Evolutionary conservation across 192 early-diverging fungal species (phyloP).

Genomic region (Coemansia sp.): DNA sequence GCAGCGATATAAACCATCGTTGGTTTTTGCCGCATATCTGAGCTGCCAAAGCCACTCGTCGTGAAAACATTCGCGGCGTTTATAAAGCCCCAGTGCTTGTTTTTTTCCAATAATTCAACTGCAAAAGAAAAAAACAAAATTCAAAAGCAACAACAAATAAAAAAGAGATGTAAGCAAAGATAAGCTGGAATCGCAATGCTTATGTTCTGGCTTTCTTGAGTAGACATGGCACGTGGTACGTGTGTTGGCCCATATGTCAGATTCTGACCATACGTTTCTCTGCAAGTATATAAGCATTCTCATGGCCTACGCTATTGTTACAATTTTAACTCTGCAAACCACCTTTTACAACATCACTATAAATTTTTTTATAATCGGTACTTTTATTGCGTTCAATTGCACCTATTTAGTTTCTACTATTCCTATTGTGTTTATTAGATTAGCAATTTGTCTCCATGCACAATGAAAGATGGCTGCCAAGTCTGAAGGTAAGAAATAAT

Average conservation of each 20-base stretch:
- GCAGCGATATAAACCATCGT: constrained; percentile 24
- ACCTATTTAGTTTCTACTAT: background rate
- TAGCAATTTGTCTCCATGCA: too few relatives aligned
- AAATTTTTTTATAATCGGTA: background rate
- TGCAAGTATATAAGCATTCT: too few relatives aligned
- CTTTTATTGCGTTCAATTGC: background rate
- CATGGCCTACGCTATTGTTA: too few relatives aligned
- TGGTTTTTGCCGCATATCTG: background rate
- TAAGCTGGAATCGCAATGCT: too few relatives aligned
- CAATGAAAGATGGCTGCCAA: constrained; percentile 17
- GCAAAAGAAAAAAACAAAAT: background rate
- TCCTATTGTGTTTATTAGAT: background rate
- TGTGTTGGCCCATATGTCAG: too few relatives aligned
- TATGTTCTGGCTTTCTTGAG: too few relatives aligned
- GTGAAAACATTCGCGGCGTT: background rate
- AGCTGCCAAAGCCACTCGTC: background rate
- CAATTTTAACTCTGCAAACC: too few relatives aligned
- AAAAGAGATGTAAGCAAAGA: too few relatives aligned
- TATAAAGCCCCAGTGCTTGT: background rate
- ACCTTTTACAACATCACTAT: too few relatives aligned
- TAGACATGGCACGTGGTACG: too few relatives aligned
- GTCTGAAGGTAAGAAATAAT: constrained; percentile 15
- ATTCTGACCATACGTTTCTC: too few relatives aligned
- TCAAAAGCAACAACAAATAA: background rate
- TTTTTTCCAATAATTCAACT: background rate